Conservation (phyloP, 2,329 filamentous ascomycete genomes). For the Pochonia chlamydosporia region DNA sequence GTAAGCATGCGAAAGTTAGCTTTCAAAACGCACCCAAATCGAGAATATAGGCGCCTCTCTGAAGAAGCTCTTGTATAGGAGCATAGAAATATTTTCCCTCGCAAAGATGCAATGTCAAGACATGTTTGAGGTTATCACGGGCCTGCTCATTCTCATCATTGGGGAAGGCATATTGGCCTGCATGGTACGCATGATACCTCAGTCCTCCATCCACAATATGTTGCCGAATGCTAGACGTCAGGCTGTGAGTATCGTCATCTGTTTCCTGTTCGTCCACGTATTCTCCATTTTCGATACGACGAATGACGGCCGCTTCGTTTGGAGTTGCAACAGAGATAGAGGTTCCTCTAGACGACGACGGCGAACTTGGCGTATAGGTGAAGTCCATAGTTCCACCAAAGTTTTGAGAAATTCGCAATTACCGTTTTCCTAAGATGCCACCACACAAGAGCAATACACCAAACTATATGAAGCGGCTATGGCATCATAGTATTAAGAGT, state of each 20-base stretch:
- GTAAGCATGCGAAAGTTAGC: constrained; percentile 1
- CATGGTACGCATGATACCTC: constrained; percentile 35
- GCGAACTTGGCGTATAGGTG: neutral
- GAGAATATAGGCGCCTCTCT: constrained; percentile 35
- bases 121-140: constrained; percentile 35
- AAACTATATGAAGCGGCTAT: neutral
- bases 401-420: neutral
- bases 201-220: constrained; percentile 36
- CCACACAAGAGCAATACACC: neutral
- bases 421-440: no score
- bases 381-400: neutral
- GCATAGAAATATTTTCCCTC: constrained; percentile 37
- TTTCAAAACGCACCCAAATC: constrained; percentile 35
- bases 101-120: constrained; percentile 32
- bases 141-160: constrained; percentile 38
- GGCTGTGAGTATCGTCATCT: constrained; percentile 31
- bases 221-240: constrained; percentile 37
- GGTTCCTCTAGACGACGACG: constrained; percentile 5
- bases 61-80: constrained; percentile 33
- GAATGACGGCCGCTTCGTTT: constrained; percentile 23
- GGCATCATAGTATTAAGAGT: neutral
- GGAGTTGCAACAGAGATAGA: constrained; percentile 25
- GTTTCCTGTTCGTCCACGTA: constrained; percentile 13
- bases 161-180: constrained; percentile 36
- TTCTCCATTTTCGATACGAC: constrained; percentile 27